phyloP scores from a whole-genome alignment of 805 yeast genomes.

The Zygoascus biomembranicola region DNA sequence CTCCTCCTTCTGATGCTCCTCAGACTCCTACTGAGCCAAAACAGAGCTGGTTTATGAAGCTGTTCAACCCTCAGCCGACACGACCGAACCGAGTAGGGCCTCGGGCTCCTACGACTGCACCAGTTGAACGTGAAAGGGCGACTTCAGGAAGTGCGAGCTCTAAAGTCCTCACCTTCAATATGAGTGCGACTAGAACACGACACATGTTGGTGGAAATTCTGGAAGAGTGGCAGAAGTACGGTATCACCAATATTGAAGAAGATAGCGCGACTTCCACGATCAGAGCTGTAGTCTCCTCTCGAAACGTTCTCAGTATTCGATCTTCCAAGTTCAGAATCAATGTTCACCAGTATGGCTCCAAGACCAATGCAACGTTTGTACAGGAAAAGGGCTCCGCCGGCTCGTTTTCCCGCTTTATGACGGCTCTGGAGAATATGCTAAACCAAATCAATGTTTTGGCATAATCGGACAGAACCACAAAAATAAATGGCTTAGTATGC shows the following conservation, averaged over 20 bases:
- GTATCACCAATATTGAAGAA: conserved; percentile 25
- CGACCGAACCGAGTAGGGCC: conserved; percentile 9
- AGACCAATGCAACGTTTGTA: conserved; percentile 19
- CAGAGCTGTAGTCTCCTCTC: conserved; percentile 25
- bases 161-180: conserved; percentile 22
- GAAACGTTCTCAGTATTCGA: conserved; percentile 28
- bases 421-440: conserved; percentile 24
- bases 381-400: conserved; percentile 24
- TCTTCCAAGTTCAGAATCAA: conserved; percentile 23
- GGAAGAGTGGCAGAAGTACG: conserved; percentile 31
- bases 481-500: neutral
- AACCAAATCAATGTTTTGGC: conserved; percentile 13
- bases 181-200: conserved; percentile 22
- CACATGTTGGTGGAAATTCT: conserved; percentile 25
- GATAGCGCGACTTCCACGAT: conserved; percentile 23
- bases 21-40: conserved; percentile 18
- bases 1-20: conserved; percentile 9
- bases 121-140: neutral
- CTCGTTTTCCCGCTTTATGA: conserved; percentile 23
- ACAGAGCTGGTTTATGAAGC: conserved; percentile 32
- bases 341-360: conserved; percentile 10
- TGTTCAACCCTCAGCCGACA: conserved; percentile 13
- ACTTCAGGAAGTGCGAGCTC: conserved; percentile 7
- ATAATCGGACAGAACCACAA: neutral
- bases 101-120: conserved; percentile 2